Base-by-base conservation (phyloP, 2,329 filamentous ascomycete species). In the Sclerotiophoma versabilis region DNA sequence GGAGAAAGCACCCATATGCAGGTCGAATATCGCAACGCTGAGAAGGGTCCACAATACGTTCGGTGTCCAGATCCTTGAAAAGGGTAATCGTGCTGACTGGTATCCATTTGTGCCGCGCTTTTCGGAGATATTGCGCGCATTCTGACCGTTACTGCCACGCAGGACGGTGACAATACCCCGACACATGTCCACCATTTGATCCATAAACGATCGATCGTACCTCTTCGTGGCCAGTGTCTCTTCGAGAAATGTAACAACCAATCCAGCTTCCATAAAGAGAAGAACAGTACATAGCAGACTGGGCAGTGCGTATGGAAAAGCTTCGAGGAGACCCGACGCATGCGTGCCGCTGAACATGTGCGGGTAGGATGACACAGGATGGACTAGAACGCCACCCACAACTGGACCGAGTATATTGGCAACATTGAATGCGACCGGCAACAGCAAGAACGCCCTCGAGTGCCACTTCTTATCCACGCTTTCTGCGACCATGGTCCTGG, bases 1-100 rank as follows among this genome's bases (percentile, higher is more conserved):
- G 68, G 90, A 89, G 78, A 92, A 93, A 23, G 89, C 87, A 55
- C 68, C 88, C 64, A 91, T 81, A 75, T 91, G 88, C 66, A 91
- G 86, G 59, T 89, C 87, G 63, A 90, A 86, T 42, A 91, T 83
- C 26, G 87, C 87, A 59, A 88, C 86, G 22, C 82, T 83, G 41
- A 89, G 68, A 3, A 92, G 71, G 0, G 81, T 84, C 59, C 81
- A 75, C n/a, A 84, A 65, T 22, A 85, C 79, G 54, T 85, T 85
- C 8, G 74, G 69, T 0, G 79, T 83, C 76, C 81, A 83, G 30
- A 84, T 82, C 37, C 81, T 75, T 23, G 75, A 71, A 67, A 84
- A 81, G 2, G 77, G 66, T 3, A 79, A 70, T 17, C 75, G 73
- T 46, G 5, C 33, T 39, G 27, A 12, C 26, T 22, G 22, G 23